Evolutionary conservation across 163 green algal species (phyloP), one percentile per base, ranked within the genome.

Genomic region (Chlorella variabilis): DNA sequence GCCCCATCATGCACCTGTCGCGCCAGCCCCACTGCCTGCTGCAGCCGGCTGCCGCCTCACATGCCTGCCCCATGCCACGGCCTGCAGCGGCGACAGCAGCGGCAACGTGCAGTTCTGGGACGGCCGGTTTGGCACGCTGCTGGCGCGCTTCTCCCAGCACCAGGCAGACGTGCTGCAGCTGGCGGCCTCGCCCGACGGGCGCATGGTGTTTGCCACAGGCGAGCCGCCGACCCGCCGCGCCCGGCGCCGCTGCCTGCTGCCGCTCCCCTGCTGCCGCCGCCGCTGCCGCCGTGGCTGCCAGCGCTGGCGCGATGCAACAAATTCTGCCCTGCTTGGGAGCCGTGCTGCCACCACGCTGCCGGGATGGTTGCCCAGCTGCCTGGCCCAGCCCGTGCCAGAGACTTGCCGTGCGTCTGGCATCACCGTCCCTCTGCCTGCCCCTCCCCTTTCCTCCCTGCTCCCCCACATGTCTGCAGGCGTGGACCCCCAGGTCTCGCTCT

Each of bases 81-180:
- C 38, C 21, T 59, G 48, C 70, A 94, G 68, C 51, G 96, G 94
- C 17, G 96, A 98, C 87, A 91, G 84, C 42, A 82, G 86, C 25
- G 96, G 96, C 49, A 84, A 82, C 5, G 92, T 97, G 61, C 87
- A 91, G 81, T 94, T 99, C 65, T 99, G 93, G 93, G 96, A 99
- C 48, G 86, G 80, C 4, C 48, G 75, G 23, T 93, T 94, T 78
- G 96, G 96, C 76, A 98, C 96, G 33, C 83, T 94, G 75, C 84
- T 98, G 34, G 66, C 86, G 3, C 79, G 84, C 56, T 93, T 96
- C 39, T 68, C 77, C 33, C 88, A 90, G 54, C 94, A 98, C 86
- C 75, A 82, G 9, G 95, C 90, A 0, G 96, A 99, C 75, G 91
- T 99, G 45, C 76, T 98, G 62, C 82, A 91, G 3, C 77, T 99